Percentiles rank a stretch among this genome's conserved stretches.
Evolutionary conservation across 1,139 yeast species (phyloP).

Genomic region (Debaryomyces subglobosus): DNA sequence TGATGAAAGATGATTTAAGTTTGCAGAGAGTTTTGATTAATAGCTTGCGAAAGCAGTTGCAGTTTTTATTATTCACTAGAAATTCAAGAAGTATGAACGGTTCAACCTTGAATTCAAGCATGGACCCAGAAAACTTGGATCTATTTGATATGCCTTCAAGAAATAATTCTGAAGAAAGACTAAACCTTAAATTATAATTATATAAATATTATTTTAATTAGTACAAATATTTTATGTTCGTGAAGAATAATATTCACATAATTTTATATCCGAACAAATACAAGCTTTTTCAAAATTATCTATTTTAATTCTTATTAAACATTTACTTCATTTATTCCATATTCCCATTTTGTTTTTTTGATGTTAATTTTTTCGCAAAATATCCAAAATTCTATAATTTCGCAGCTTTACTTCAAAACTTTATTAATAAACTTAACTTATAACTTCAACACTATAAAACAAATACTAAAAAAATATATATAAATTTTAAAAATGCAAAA

Average conservation of each 20-base stretch:
- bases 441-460: neutral
- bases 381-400: neutral
- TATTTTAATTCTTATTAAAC: too few relatives aligned
- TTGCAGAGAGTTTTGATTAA: slow-evolving; percentile 48
- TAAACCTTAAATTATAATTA: slow-evolving; percentile 33
- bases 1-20: slow-evolving; percentile 53
- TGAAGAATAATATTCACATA: too few relatives aligned
- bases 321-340: too few relatives aligned
- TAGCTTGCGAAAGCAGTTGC: slow-evolving; percentile 55
- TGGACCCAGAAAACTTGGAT: slow-evolving; percentile 14
- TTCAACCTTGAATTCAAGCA: neutral
- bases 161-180: slow-evolving; percentile 41
- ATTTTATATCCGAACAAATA: too few relatives aligned
- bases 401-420: neutral
- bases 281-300: too few relatives aligned
- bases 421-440: neutral
- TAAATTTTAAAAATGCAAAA: neutral
- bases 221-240: too few relatives aligned
- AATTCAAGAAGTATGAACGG: slow-evolving; percentile 7
- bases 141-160: slow-evolving; percentile 26
- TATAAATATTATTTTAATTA: neutral
- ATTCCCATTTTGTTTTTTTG: too few relatives aligned
- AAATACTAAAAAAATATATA: neutral
- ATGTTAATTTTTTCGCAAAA: neutral
- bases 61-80: slow-evolving; percentile 49